Evolutionary conservation across 441 rosid genomes (phyloP).

Genomic region (Syzygium syzygioides): DNA sequence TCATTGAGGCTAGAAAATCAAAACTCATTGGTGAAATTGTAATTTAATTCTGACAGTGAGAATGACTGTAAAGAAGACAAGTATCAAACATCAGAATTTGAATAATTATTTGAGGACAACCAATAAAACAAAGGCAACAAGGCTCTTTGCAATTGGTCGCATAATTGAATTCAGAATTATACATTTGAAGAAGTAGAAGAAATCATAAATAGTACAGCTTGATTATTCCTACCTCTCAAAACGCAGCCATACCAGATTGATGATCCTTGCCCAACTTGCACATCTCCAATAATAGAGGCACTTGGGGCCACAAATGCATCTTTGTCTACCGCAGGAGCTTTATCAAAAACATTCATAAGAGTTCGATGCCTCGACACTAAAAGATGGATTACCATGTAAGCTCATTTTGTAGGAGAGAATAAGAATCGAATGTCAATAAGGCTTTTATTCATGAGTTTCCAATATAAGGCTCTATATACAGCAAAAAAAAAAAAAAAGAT

Average conservation of each 20-base stretch:
- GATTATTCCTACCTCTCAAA: constrained; percentile 55
- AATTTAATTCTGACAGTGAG: not conserved
- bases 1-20: not conserved
- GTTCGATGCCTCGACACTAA: constrained; percentile 91
- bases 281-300: constrained; percentile 82
- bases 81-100: not conserved
- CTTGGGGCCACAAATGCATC: constrained; percentile 90
- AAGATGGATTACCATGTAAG: not conserved
- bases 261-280: constrained; percentile 79
- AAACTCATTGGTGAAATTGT: not conserved
- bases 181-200: not conserved
- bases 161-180: not conserved
- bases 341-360: constrained; percentile 81
- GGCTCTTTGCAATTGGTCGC: not conserved
- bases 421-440: not conserved
- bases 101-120: not conserved
- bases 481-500: not conserved
- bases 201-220: not conserved
- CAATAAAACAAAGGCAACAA: not conserved
- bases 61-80: not conserved
- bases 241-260: constrained; percentile 98
- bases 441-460: not conserved
- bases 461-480: not conserved
- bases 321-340: constrained; percentile 72
- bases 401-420: not conserved